Percentiles rank a stretch among this genome's conserved stretches.
phyloP scores from a whole-genome alignment of 2,329 filamentous ascomycete species.

The Zasmidium citrigriseum region DNA sequence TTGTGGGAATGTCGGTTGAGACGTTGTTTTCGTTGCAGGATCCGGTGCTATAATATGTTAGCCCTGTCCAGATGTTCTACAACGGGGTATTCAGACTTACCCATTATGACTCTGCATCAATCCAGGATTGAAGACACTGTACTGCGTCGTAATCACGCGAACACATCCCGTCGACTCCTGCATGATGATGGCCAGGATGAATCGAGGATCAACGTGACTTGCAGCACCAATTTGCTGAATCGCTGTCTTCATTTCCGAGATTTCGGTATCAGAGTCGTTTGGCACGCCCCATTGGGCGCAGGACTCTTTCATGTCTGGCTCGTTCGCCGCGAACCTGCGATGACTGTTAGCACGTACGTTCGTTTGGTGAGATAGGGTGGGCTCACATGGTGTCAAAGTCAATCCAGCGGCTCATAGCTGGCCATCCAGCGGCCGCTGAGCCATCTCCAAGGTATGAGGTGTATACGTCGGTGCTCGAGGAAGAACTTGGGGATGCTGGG shows the following conservation, averaged over 20 bases:
- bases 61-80: background rate
- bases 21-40: slow-evolving; percentile 38
- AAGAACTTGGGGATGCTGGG: slow-evolving; percentile 1
- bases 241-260: slow-evolving; percentile 38
- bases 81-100: background rate
- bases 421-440: slow-evolving; percentile 40
- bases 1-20: slow-evolving; percentile 6
- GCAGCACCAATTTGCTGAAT: slow-evolving; percentile 35
- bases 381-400: slow-evolving; percentile 36
- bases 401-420: slow-evolving; percentile 36
- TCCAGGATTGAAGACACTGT: slow-evolving; percentile 43
- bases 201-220: slow-evolving; percentile 40
- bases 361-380: background rate
- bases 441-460: slow-evolving; percentile 38
- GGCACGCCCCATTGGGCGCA: slow-evolving; percentile 38
- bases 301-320: slow-evolving; percentile 36
- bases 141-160: slow-evolving; percentile 45
- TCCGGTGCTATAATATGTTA: slow-evolving; percentile 19
- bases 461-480: slow-evolving; percentile 19
- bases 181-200: slow-evolving; percentile 48
- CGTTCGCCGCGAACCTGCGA: slow-evolving; percentile 39
- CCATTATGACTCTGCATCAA: slow-evolving; percentile 51
- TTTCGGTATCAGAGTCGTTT: slow-evolving; percentile 43
- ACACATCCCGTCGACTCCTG: slow-evolving; percentile 52
- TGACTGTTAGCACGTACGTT: background rate